Conservation (phyloP, 1,139 yeast genomes). For the Taphrina flavorubra region DNA sequence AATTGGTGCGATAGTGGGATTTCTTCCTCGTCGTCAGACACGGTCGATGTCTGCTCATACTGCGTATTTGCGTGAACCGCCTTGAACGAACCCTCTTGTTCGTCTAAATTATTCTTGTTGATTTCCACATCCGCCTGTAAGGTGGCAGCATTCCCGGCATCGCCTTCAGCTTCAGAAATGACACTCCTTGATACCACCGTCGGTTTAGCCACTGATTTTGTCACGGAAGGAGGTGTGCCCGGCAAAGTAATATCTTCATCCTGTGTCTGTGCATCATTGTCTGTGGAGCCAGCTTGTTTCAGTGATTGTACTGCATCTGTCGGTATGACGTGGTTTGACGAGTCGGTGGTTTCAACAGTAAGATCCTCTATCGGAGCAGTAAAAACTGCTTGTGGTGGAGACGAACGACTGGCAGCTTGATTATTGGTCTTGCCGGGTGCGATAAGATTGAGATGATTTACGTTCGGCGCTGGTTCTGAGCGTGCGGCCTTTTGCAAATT, state of each 20-base stretch:
- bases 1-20: background rate
- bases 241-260: background rate
- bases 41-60: background rate
- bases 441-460: conserved; percentile 1
- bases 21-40: background rate
- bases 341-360: too few relatives aligned
- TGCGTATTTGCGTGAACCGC: too few relatives aligned
- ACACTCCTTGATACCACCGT: too few relatives aligned
- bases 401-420: background rate
- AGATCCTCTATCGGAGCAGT: too few relatives aligned
- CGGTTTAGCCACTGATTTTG: background rate
- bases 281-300: too few relatives aligned
- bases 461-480: conserved; percentile 3
- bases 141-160: background rate
- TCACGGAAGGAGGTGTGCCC: background rate
- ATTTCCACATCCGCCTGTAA: too few relatives aligned
- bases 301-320: too few relatives aligned
- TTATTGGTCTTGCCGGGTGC: background rate
- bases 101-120: too few relatives aligned
- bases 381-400: background rate
- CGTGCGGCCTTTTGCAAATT: conserved; percentile 6
- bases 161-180: too few relatives aligned
- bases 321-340: too few relatives aligned
- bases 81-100: too few relatives aligned
- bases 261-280: background rate